Evolutionary conservation across 2,329 filamentous ascomycete species (phyloP).

Genomic region (Monosporascus sp.): DNA sequence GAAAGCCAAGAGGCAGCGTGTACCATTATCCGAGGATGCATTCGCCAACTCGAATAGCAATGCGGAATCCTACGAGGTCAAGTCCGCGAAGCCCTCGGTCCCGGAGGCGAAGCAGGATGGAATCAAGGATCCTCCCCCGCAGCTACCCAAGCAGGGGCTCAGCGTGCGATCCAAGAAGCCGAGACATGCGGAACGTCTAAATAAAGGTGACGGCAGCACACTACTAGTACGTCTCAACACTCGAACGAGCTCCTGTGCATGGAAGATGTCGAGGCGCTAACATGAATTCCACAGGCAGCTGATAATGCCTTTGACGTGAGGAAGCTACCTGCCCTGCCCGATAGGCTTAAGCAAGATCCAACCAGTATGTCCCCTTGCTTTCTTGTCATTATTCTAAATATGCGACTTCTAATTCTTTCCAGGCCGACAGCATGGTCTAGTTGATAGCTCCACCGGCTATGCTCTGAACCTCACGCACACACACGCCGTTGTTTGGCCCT

Average conservation of each 20-base stretch:
- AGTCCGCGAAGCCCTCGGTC: slow-evolving; percentile 44
- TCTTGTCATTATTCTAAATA: too few relatives aligned
- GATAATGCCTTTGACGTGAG: slow-evolving; percentile 82
- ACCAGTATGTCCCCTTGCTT: slow-evolving; percentile 47
- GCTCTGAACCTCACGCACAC: slow-evolving; percentile 76
- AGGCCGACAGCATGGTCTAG: slow-evolving; percentile 62
- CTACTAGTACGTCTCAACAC: slow-evolving; percentile 51
- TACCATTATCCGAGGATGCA: slow-evolving; percentile 53
- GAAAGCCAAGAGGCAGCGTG: slow-evolving; percentile 58
- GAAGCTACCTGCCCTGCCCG: slow-evolving; percentile 77
- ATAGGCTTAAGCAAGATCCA: slow-evolving; percentile 63
- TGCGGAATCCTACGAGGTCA: slow-evolving; percentile 53
- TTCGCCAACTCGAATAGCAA: slow-evolving; percentile 46
- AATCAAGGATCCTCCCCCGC: slow-evolving; percentile 34
- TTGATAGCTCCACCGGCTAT: slow-evolving; percentile 63
- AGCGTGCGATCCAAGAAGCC: slow-evolving; percentile 58
- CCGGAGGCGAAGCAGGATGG: slow-evolving; percentile 41
- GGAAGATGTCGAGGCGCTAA: slow-evolving; percentile 7
- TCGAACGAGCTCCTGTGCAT: background rate
- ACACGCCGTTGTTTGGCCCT: slow-evolving; percentile 87
- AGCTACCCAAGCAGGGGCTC: slow-evolving; percentile 44
- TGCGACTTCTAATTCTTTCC: background rate
- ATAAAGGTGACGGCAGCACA: slow-evolving; percentile 63
- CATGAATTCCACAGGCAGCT: slow-evolving; percentile 55
- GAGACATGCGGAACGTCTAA: slow-evolving; percentile 56